Evolutionary conservation across 1,139 yeast species (phyloP), one percentile per base, ranked within the genome.

Genomic region (Yamadazyma atlantica): DNA sequence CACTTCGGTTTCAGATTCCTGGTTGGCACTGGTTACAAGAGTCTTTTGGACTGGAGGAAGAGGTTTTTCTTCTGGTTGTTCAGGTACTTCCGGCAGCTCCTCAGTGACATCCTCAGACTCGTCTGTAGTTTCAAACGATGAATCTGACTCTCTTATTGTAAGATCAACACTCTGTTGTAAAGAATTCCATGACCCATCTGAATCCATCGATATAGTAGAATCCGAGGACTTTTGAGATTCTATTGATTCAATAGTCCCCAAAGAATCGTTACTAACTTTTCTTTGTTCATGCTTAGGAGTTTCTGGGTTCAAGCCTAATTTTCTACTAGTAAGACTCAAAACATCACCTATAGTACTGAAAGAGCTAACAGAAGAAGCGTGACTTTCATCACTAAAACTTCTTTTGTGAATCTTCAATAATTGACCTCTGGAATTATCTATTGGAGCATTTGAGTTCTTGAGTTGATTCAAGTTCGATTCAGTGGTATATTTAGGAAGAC

Each of bases 351-450:
- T 51, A 1, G 70, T 60, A 39, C 69, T 65, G 41, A 66, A 65
- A 0, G 70, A 62, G 39, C 69, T 64, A 11, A 66, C 63, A 1
- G 71, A 64, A 2, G 72, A 64, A 2, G 62, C 68, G 13, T 53
- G 57, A 1, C 72, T 64, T 37, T 66, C 72, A 38, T 66, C 70
- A 38, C 73, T 66, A 44, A 64, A 65, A 10, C 57, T 56, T 34
- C 73, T 45, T 39, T 64, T 63, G 33, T 54, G 55, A 21, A 62
- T 55, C 31, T 53, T 57, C 14, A 49, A 40, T 14, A 43, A 37
- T 17, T 42, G 42, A 2, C 37, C 39, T 22, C 32, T 22, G 14
- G 32, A 21, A 6, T 35, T 33, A 2, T 21, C 28, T 9, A 41
- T 22, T 9, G 53, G 50, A 28, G 48, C 50, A 33, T 50, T 49